These are phyloP conservation scores for Miscanthus lutarioriparius DNA, from an alignment of 176 grass and related monocot genomes.

Conservation along the genomic window DNA sequence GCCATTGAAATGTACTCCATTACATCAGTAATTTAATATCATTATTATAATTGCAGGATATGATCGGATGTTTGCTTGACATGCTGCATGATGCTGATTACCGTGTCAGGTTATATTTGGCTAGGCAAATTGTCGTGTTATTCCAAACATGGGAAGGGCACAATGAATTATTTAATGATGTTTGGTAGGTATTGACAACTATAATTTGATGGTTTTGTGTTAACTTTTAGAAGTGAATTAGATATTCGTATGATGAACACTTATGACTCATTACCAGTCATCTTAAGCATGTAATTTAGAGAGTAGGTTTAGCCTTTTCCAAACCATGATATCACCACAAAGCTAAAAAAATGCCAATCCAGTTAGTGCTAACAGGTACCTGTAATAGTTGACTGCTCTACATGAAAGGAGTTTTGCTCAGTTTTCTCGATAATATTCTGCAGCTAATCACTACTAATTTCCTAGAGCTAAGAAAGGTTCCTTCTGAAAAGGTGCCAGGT, in stretches of 20 bases:
- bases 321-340: background rate
- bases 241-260: background rate
- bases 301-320: background rate
- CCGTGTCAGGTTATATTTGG: conserved; percentile 84
- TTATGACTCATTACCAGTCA: background rate
- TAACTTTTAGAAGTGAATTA: conserved; percentile 4
- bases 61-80: conserved; percentile 75
- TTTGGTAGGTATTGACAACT: conserved; percentile 57
- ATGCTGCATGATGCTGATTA: conserved; percentile 97
- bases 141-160: conserved; percentile 97
- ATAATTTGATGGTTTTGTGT: background rate
- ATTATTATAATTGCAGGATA: conserved; percentile 60
- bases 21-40: conserved; percentile 2
- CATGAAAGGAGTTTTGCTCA: background rate
- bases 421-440: background rate
- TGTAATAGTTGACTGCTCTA: background rate
- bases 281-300: background rate
- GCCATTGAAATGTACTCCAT: conserved; percentile 13
- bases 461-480: background rate
- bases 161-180: conserved; percentile 82
- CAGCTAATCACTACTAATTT: background rate
- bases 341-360: background rate
- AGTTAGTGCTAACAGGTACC: background rate
- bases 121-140: conserved; percentile 74
- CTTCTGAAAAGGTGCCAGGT: background rate